Evolutionary conservation across 306 rosid genomes (phyloP).

Genomic region (Trifolium subterraneum): DNA sequence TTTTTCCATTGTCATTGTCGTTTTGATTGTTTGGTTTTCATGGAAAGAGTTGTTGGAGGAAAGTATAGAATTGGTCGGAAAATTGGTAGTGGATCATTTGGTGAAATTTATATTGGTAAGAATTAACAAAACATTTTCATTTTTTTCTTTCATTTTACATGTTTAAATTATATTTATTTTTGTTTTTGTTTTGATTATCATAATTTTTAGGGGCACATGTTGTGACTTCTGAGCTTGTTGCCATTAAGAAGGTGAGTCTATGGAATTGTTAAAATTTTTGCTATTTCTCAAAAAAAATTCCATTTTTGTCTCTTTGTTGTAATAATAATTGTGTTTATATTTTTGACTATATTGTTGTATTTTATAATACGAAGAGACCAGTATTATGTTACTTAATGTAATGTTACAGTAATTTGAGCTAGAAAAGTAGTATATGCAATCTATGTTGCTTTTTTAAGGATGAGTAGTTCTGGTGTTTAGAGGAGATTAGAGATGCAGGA

Average conservation of each 20-base stretch:
- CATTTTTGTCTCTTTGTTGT: neutral
- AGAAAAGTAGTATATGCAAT: no score
- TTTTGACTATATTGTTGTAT: neutral
- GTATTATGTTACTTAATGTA: neutral
- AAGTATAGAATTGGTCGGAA: constrained; percentile 66
- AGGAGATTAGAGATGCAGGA: no score
- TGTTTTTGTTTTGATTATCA: neutral
- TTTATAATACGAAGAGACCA: neutral
- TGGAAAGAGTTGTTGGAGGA: constrained; percentile 66
- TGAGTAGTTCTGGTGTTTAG: no score
- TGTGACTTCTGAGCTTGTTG: constrained; percentile 63
- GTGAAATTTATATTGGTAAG: constrained; percentile 69
- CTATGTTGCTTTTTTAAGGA: no score
- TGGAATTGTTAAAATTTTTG: neutral
- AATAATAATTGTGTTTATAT: constrained; percentile 9
- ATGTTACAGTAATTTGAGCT: no score
- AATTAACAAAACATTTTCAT: neutral
- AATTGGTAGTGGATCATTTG: constrained; percentile 78
- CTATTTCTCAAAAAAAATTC: neutral
- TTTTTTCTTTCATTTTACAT: neutral
- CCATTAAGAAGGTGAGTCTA: constrained; percentile 72
- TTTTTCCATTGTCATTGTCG: neutral
- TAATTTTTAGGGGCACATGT: constrained; percentile 55
- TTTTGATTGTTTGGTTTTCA: constrained; percentile 27
- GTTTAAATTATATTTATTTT: neutral